Conservation (phyloP, 2,329 filamentous ascomycete genomes). For the Microdochium bolleyi region DNA sequence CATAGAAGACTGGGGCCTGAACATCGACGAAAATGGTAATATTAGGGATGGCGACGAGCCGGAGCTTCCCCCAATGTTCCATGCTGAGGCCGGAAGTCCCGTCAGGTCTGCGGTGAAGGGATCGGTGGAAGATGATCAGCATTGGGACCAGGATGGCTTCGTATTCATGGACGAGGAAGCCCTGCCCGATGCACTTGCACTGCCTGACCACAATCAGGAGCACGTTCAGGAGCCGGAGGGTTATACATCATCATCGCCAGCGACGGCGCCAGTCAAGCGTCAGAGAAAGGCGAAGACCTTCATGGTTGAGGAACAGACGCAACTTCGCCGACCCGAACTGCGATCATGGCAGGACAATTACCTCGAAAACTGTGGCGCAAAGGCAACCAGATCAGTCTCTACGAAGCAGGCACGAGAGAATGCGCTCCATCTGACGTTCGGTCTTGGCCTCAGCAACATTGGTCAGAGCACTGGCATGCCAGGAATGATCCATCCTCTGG, state of each 20-base stretch:
- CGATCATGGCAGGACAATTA: slow-evolving; percentile 35
- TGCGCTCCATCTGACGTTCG: slow-evolving; percentile 30
- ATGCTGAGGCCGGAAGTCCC: background rate
- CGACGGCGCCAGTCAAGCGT: slow-evolving; percentile 10
- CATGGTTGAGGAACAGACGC: slow-evolving; percentile 20
- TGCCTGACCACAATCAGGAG: slow-evolving; percentile 16
- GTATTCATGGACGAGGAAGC: slow-evolving; percentile 28
- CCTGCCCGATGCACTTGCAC: slow-evolving; percentile 27
- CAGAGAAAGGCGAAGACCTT: slow-evolving; percentile 12
- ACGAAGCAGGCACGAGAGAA: slow-evolving; percentile 30
- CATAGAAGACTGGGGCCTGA: slow-evolving; percentile 32
- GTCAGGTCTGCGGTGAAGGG: slow-evolving; percentile 10
- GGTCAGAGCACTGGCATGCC: slow-evolving; percentile 21
- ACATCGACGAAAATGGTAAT: slow-evolving; percentile 45
- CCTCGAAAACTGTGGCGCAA: slow-evolving; percentile 35
- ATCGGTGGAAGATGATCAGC: slow-evolving; percentile 1
- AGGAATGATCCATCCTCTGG: slow-evolving; percentile 32
- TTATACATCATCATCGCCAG: slow-evolving; percentile 4
- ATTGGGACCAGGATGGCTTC: slow-evolving; percentile 15
- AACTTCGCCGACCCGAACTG: slow-evolving; percentile 26
- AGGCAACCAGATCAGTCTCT: slow-evolving; percentile 18
- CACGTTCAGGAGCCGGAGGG: slow-evolving; percentile 7
- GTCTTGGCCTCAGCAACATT: slow-evolving; percentile 26
- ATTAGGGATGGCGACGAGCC: slow-evolving; percentile 34
- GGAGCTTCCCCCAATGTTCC: slow-evolving; percentile 31